Evolutionary conservation across 2,329 filamentous ascomycete species (phyloP).

Genomic region (Colletotrichum melonis): DNA sequence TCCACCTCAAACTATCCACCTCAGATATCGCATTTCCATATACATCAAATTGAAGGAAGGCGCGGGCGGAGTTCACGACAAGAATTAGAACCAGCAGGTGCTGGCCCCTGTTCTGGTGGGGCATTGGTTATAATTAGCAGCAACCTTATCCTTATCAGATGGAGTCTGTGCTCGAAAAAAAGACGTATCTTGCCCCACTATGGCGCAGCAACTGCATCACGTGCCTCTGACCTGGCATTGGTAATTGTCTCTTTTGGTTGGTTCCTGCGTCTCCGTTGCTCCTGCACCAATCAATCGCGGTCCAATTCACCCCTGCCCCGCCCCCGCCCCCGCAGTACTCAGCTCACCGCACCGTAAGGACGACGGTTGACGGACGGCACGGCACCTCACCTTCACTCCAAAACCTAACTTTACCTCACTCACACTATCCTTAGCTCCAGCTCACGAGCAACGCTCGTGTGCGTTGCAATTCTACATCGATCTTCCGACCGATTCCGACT

Average conservation of each 20-base stretch:
- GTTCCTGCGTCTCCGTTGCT: background rate
- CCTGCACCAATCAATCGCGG: background rate
- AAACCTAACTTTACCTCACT: background rate
- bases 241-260: constrained; percentile 17
- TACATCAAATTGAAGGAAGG: too few species aligned
- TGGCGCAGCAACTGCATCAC: constrained; percentile 7
- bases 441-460: constrained; percentile 10
- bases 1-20: too few species aligned
- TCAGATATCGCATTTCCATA: too few species aligned
- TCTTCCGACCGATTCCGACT: background rate
- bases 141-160: constrained; percentile 22
- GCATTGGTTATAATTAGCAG: background rate
- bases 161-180: constrained; percentile 10
- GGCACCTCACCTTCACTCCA: constrained; percentile 1
- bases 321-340: constrained; percentile 2
- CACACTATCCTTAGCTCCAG: background rate
- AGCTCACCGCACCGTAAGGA: constrained; percentile 6
- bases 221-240: background rate
- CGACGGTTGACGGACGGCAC: background rate
- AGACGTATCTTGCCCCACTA: background rate
- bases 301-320: background rate
- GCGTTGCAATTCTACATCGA: background rate
- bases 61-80: too few species aligned
- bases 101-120: too few species aligned
- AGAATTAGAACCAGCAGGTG: too few species aligned